phyloP scores from a whole-genome alignment of 371 early-diverging fungal genomes.

The Encephalitozoon romaleae region DNA sequence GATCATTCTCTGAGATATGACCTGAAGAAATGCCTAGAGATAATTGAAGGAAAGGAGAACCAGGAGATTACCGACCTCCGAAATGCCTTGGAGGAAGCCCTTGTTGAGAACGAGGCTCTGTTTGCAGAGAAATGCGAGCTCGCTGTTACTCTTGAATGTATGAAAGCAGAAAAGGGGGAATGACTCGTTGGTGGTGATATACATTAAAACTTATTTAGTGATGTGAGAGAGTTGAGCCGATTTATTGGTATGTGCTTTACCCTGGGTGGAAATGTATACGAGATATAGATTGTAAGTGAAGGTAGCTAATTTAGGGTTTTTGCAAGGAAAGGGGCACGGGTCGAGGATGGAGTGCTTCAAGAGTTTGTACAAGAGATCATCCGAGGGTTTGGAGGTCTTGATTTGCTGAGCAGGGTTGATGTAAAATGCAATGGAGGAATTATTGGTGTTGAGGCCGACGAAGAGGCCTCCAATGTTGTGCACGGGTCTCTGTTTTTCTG shows the following conservation, averaged over 20 bases:
- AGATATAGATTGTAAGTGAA: conserved; percentile 27
- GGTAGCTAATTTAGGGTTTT: not conserved
- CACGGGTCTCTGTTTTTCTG: conserved; percentile 13
- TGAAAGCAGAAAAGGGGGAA: conserved; percentile 23
- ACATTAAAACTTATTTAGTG: not conserved
- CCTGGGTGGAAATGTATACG: not conserved
- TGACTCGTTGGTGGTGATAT: not conserved
- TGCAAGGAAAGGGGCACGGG: not conserved
- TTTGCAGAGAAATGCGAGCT: conserved; percentile 47
- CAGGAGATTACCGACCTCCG: conserved; percentile 53
- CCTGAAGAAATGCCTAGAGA: conserved; percentile 57
- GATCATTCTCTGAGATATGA: conserved; percentile 59
- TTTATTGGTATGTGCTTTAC: not conserved
- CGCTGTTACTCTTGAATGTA: conserved; percentile 28
- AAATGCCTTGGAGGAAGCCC: conserved; percentile 48
- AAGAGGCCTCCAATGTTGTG: not conserved
- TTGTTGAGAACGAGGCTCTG: conserved; percentile 55
- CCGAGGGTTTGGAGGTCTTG: conserved; percentile 9
- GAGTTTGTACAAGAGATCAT: not conserved
- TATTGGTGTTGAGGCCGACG: not conserved
- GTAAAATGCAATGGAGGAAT: not conserved
- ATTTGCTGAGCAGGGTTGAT: not conserved
- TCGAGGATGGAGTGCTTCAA: not conserved
- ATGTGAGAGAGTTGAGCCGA: not conserved
- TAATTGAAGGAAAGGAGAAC: conserved; percentile 62